Evolutionary conservation across 2,329 filamentous ascomycete species (phyloP).

Genomic region (Thielaviopsis musarum): DNA sequence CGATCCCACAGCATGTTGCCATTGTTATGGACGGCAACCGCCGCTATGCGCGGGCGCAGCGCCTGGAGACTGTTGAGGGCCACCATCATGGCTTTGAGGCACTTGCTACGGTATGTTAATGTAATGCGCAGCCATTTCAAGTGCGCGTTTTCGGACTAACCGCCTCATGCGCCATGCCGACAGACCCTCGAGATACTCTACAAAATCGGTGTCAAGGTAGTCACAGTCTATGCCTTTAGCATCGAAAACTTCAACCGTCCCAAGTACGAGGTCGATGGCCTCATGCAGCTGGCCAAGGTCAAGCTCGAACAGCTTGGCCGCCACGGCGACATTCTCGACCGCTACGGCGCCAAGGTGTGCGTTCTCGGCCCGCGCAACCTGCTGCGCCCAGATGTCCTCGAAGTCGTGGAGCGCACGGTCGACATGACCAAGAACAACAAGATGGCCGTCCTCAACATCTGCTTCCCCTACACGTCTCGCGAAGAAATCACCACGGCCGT

Average conservation of each 20-base stretch:
- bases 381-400: constrained; percentile 72
- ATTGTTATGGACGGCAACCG: constrained; percentile 99
- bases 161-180: neutral
- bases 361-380: constrained; percentile 73
- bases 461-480: constrained; percentile 91
- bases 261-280: constrained; percentile 85
- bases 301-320: constrained; percentile 84
- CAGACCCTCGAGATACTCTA: constrained; percentile 95
- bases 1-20: constrained; percentile 88
- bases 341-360: constrained; percentile 76
- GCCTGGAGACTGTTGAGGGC: constrained; percentile 92
- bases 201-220: constrained; percentile 88
- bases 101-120: constrained; percentile 37
- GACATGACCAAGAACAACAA: constrained; percentile 78
- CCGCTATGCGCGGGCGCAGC: constrained; percentile 73
- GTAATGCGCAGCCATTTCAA: no score
- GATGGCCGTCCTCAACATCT: constrained; percentile 70
- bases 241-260: constrained; percentile 98
- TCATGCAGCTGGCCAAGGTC: constrained; percentile 96
- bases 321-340: constrained; percentile 82
- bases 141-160: neutral
- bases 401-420: constrained; percentile 73
- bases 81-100: constrained; percentile 94
- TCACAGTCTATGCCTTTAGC: constrained; percentile 96
- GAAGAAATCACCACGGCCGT: constrained; percentile 91